Evolutionary conservation across 495 filamentous ascomycete species (phyloP), one percentile per base, ranked within the genome.

Genomic region (Neurospora sp.): DNA sequence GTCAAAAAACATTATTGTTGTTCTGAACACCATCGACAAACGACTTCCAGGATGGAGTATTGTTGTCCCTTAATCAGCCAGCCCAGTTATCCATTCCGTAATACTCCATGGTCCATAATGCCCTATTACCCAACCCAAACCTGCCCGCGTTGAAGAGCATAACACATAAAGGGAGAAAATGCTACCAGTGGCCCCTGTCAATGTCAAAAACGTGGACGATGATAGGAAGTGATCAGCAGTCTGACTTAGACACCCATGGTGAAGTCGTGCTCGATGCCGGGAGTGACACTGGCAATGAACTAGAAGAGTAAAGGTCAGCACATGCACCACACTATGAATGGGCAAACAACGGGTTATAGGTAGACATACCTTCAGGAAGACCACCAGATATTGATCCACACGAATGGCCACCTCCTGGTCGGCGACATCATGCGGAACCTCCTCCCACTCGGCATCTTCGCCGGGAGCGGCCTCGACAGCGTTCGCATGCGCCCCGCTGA

Each of bases 211-310:
- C 20, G 27, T 18, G 12, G 53, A 18, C 14, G 1, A 37, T 31
- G 31, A 35, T 4, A 18, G 14, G 27, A 65, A 35, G 27, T 37
- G 7, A 4, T 35, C 53, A 9, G 53, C 53, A 35, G 27, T 35
- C 31, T 65, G 53, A 65, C 74, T 76, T 78, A 98, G 39, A 99
- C 90, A 3, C 95, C 93, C 94, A 98, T 99, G 2, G 96, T 99
- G 80, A 96, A 98, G 80, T 99, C 96, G 79, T 98, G 93, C 83
- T 98, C 96, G 80, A 99, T 98, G 16, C 94, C 94, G 9, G 96
- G 96, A 31, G 95, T 98, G 37, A 99, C 95, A 73, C 92, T 94
- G 14, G 96, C 94, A 87, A 98, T 96, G 81, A 99, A 98, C 89
- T 89, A 71, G 35, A 20, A 68, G 14, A 18, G 22, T n/a, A 68